A percentile compares a stretch with the other conserved stretches of the same genome.
Conservation (phyloP, 2,329 filamentous ascomycete species). For the Madurella fahalii region DNA sequence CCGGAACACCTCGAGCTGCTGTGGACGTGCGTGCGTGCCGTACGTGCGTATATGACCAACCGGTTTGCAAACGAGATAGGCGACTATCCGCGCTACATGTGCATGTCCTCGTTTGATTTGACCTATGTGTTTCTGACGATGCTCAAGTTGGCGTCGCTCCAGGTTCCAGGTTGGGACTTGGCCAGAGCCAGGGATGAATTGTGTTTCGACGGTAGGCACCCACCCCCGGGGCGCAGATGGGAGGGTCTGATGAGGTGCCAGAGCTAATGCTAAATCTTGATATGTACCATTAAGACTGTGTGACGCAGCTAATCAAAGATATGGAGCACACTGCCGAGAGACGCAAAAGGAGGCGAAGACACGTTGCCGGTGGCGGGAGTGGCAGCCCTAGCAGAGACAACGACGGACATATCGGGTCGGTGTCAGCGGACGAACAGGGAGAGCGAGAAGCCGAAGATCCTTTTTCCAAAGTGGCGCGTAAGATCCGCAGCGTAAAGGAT, state of each 20-base stretch:
- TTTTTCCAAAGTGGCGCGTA: conserved; percentile 16
- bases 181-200: conserved; percentile 36
- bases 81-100: conserved; percentile 39
- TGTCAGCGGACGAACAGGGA: neutral
- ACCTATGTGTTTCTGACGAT: conserved; percentile 44
- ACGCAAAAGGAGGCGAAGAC: conserved; percentile 18
- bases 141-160: conserved; percentile 45
- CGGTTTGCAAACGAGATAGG: conserved; percentile 21
- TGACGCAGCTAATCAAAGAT: conserved; percentile 31
- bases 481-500: conserved; percentile 15
- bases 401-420: neutral
- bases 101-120: conserved; percentile 44
- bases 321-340: conserved; percentile 30
- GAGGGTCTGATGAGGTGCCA: neutral
- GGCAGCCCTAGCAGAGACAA: conserved; percentile 12
- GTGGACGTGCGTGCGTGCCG: conserved; percentile 41
- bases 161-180: conserved; percentile 45
- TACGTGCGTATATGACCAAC: conserved; percentile 38
- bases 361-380: neutral
- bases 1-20: conserved; percentile 43
- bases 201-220: conserved; percentile 25
- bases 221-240: neutral
- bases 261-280: neutral
- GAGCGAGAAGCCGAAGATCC: conserved; percentile 12
- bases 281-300: conserved; percentile 12